Conservation (phyloP, 2,329 filamentous ascomycete genomes). For the Cercospora sojina region DNA sequence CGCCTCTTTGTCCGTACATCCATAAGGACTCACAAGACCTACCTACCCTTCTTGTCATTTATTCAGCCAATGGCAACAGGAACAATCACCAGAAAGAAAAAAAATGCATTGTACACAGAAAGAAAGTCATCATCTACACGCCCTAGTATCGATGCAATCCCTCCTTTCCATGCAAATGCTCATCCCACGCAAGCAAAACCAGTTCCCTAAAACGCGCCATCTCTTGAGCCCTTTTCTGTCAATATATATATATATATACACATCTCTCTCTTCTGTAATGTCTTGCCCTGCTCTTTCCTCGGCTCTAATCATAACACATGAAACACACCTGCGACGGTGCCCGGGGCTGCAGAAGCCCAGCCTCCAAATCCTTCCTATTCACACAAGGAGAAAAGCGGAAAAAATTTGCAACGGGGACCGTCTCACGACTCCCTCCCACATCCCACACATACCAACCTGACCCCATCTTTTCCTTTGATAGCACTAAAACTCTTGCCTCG, state of each 20-base stretch:
- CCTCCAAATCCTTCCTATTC: too few species aligned
- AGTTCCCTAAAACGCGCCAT: neutral
- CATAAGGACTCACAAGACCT: neutral
- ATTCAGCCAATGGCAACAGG: neutral
- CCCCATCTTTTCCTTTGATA: slow-evolving; percentile 54
- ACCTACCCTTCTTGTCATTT: too few species aligned
- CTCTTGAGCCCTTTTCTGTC: neutral
- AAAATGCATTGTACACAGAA: neutral
- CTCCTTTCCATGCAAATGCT: neutral
- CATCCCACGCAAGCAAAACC: neutral
- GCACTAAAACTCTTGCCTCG: slow-evolving; percentile 62
- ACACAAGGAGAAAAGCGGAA: too few species aligned
- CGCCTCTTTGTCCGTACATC: too few species aligned
- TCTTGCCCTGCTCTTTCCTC: neutral
- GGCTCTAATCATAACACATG: neutral
- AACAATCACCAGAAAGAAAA: neutral
- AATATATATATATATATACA: neutral
- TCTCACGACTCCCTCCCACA: neutral
- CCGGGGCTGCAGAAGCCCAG: too few species aligned
- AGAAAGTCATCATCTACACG: neutral
- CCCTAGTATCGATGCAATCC: neutral
- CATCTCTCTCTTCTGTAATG: neutral
- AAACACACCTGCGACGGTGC: neutral
- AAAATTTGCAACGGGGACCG: too few species aligned
- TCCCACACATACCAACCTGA: slow-evolving; percentile 50